These are phyloP conservation scores for Rhizopogon sp. DNA, from an alignment of 768 basidiomycete genomes.

Conservation along the genomic window DNA sequence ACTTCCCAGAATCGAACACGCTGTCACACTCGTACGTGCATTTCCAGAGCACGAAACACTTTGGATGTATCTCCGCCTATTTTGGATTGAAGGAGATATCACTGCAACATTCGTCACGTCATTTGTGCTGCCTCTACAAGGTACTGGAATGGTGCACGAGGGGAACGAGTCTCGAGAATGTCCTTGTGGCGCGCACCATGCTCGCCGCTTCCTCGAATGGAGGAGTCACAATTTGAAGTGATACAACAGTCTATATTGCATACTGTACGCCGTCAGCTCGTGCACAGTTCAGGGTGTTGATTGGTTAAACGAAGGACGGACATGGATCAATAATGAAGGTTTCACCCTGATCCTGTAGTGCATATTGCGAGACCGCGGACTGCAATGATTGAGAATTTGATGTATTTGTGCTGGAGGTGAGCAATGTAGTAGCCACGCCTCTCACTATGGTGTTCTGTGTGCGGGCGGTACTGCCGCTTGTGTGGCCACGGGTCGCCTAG, in stretches of 20 bases:
- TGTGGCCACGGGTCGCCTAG: constrained; percentile 25
- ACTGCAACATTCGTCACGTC: background rate
- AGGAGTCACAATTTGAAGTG: background rate
- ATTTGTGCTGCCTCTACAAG: background rate
- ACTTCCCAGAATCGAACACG: constrained; percentile 30
- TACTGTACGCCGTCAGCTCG: background rate
- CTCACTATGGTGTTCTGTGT: background rate
- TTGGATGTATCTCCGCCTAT: constrained; percentile 53
- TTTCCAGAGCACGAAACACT: constrained; percentile 60
- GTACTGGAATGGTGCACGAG: background rate
- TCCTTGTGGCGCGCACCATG: constrained; percentile 67
- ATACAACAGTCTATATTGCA: background rate
- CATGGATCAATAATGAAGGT: too few relatives aligned
- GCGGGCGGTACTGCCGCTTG: constrained; percentile 33
- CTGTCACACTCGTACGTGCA: constrained; percentile 39
- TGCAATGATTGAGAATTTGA: background rate
- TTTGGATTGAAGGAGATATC: background rate
- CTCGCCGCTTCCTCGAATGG: constrained; percentile 61
- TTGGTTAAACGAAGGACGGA: too few relatives aligned
- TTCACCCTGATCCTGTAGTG: too few relatives aligned
- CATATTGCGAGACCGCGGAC: too few relatives aligned
- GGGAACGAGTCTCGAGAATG: constrained; percentile 41
- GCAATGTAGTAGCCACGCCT: background rate
- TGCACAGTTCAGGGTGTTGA: background rate
- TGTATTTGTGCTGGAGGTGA: constrained; percentile 45